Percentiles rank a stretch among this genome's conserved stretches.
Conservation (phyloP, 768 basidiomycete species). For the Pilatotrama ljubarskyi region DNA sequence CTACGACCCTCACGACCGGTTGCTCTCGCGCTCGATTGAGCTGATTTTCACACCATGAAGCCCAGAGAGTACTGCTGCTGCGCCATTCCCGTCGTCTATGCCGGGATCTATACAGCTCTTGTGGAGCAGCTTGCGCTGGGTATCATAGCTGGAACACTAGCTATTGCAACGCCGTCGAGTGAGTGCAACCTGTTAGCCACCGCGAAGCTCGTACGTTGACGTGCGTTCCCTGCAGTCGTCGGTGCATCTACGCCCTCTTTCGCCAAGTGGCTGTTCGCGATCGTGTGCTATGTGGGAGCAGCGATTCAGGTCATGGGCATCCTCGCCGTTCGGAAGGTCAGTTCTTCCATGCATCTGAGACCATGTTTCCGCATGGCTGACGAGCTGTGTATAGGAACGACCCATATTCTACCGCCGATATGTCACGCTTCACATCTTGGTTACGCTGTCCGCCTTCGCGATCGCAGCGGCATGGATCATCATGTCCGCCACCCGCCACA, state of each 20-base stretch:
- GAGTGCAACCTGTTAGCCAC: conserved; percentile 32
- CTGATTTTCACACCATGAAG: conserved; percentile 49
- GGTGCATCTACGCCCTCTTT: conserved; percentile 82
- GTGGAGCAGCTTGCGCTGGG: conserved; percentile 73
- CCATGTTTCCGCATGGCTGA: not conserved
- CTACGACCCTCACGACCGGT: conserved; percentile 12
- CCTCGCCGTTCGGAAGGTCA: conserved; percentile 76
- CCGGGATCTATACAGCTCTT: conserved; percentile 83
- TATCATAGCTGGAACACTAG: conserved; percentile 67
- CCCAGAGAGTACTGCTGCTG: conserved; percentile 90
- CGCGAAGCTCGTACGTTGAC: not conserved
- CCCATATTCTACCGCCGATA: conserved; percentile 66
- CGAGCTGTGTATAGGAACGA: conserved; percentile 53
- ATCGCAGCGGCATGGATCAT: conserved; percentile 81
- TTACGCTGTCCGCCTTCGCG: conserved; percentile 63
- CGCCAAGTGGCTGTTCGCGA: conserved; percentile 71
- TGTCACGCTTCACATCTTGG: conserved; percentile 60
- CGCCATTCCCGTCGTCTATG: conserved; percentile 87
- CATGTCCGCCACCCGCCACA: conserved; percentile 77
- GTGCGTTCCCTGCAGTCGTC: conserved; percentile 56
- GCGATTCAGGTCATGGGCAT: conserved; percentile 82
- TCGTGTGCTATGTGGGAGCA: conserved; percentile 75
- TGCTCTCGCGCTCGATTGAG: not conserved
- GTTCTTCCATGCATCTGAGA: conserved; percentile 17
- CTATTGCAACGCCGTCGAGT: conserved; percentile 81